Evolutionary conservation across 2,329 filamentous ascomycete genomes (phyloP), one percentile per base, ranked within the genome.

Genomic region (Diplodia mutila): DNA sequence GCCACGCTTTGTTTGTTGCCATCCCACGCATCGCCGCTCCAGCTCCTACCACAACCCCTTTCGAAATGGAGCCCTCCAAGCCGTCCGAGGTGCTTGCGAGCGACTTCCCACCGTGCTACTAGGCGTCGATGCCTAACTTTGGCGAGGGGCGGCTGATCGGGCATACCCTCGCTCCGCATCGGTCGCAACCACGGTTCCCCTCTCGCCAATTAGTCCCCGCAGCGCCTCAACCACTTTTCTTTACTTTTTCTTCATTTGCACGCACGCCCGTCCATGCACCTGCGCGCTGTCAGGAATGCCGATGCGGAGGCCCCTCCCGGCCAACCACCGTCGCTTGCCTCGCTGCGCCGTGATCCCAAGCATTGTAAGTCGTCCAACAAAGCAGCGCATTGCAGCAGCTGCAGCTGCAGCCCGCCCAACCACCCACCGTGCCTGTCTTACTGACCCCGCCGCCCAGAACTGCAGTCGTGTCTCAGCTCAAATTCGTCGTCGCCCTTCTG

Each of bases 41-140:
- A 48, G 34, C 37, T 53, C 51, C 14, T 27, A 49, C 37, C 42
- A 11, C 42, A 46, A 14, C 42, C 29, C 53, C 53, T 66, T 34
- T 61, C 65, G 55, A 29, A 61, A 67, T 67, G 65, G 65, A 67
- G 65, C 65, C 65, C 46, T 39, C 54, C 54, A 67, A 67, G 65
- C 65, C 65, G 11, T 61, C 54, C 34, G 65, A 67, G 29, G 65
- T 67, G 65, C 55, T 67, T 51, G 65, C 65, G 46, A 67, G 65
- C 55, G 65, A 67, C 65, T 67, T 67, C 57, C 65, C 65, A 23
- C 65, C 65, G 48, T 61, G 54, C 65, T 67, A 61, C 42, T 67
- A 67, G 65, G 23, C 32, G 39, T 29, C 42, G 32, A 53, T 29
- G 46, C 57, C 42, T 34, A 49, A 12, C 18, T 48, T 39, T 65